Base-by-base conservation (phyloP, 352 stramenopile genomes). In the Phytophthora syringae region DNA sequence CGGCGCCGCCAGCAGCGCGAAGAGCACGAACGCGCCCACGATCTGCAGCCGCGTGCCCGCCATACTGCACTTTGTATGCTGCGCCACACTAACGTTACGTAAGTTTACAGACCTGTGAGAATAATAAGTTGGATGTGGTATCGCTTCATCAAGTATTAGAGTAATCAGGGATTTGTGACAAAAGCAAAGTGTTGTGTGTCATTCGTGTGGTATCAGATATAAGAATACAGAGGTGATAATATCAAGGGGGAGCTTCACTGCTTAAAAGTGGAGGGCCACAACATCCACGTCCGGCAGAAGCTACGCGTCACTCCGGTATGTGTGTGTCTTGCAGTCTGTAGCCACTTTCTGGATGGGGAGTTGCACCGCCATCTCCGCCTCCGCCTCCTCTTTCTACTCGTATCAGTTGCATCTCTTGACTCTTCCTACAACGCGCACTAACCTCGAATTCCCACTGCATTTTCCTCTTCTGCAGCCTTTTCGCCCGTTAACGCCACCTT, bases 31-130 rank as follows among this genome's bases (percentile, higher is more conserved):
- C 51, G 76, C 78, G 51, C 74, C 79, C 21, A 93, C 85, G 61
- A 93, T 87, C 52, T 90, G 80, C 57, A 94, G 70, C 45, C 86
- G 77, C 28, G 85, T 92, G 52, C 83, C 85, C 24, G 79, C 83
- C 85, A 94, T 94, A 7, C 34, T n/a, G 9, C 27, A 32, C 5
- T 32, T 32, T 32, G 9, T 32, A 9, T 9, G 27, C 27, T 9
- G 9, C 27, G 9, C 27, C 27, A 32, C 27, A 32, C 27, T 9
- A 32, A 32, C 5, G 27, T 32, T 32, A 32, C 27, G 9, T 32
- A 32, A n/a, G n/a, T n/a, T n/a, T n/a, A n/a, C n/a, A n/a, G n/a
- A n/a, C n/a, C n/a, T n/a, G n/a, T n/a, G n/a, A n/a, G n/a, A n/a
- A n/a, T n/a, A n/a, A n/a, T n/a, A n/a, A n/a, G n/a, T n/a, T n/a